phyloP scores from a whole-genome alignment of 805 yeast species.

The Candida morakotiae region DNA sequence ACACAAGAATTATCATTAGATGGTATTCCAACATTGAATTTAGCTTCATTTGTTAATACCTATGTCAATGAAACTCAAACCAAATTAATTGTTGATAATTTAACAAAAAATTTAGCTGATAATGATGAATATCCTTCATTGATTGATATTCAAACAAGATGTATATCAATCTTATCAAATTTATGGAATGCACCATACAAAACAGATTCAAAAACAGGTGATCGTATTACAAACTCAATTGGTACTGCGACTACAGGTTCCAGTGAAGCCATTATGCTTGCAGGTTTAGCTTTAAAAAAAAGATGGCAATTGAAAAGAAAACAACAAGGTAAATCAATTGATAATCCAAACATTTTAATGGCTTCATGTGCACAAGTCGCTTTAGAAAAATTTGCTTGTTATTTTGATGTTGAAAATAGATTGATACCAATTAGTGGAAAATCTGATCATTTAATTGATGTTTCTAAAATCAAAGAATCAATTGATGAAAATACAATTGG shows the following conservation, averaged over 20 bases:
- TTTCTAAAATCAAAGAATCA: slow-evolving; percentile 52
- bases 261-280: slow-evolving; percentile 89
- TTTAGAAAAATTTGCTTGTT: slow-evolving; percentile 87
- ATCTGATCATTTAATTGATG: slow-evolving; percentile 63
- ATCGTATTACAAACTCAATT: slow-evolving; percentile 41
- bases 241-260: slow-evolving; percentile 96
- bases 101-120: slow-evolving; percentile 87
- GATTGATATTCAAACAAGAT: slow-evolving; percentile 73
- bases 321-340: slow-evolving; percentile 54
- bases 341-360: slow-evolving; percentile 83
- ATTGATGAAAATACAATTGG: slow-evolving; percentile 94
- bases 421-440: slow-evolving; percentile 61
- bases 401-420: slow-evolving; percentile 87
- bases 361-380: slow-evolving; percentile 94
- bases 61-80: slow-evolving; percentile 40
- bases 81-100: slow-evolving; percentile 59
- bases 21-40: slow-evolving; percentile 77
- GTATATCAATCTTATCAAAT: slow-evolving; percentile 73
- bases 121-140: slow-evolving; percentile 90
- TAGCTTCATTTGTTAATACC: slow-evolving; percentile 90
- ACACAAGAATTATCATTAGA: slow-evolving; percentile 75
- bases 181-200: slow-evolving; percentile 70
- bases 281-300: slow-evolving; percentile 89
- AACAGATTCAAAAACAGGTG: slow-evolving; percentile 19
- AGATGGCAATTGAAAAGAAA: slow-evolving; percentile 72